phyloP scores from a whole-genome alignment of 805 yeast genomes.

The Lipomyces kockii region DNA sequence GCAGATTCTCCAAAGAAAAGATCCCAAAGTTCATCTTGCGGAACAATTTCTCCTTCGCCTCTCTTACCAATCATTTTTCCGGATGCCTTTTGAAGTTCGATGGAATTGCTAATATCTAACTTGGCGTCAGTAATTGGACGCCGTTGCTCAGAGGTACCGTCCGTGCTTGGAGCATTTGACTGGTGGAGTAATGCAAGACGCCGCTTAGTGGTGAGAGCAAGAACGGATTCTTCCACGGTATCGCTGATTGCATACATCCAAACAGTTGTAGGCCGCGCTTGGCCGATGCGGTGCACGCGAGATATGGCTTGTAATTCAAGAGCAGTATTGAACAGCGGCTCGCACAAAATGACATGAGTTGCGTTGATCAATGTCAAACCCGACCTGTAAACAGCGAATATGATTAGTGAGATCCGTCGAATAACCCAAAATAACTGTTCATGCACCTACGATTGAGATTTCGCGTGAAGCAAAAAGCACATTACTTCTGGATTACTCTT shows the following conservation, averaged over 20 bases:
- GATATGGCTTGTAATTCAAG: slow-evolving; percentile 91
- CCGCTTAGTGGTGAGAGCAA: slow-evolving; percentile 66
- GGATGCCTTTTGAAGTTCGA: slow-evolving; percentile 58
- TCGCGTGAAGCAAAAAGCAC: slow-evolving; percentile 83
- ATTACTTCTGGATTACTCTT: slow-evolving; percentile 58
- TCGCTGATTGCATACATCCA: slow-evolving; percentile 89
- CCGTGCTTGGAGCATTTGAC: slow-evolving; percentile 9
- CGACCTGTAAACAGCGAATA: slow-evolving; percentile 45
- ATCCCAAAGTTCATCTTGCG: slow-evolving; percentile 64
- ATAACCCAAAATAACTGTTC: neutral
- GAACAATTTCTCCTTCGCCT: slow-evolving; percentile 63
- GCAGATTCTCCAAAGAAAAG: slow-evolving; percentile 53
- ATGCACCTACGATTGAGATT: slow-evolving; percentile 65
- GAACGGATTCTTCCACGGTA: slow-evolving; percentile 88
- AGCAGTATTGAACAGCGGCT: slow-evolving; percentile 87
- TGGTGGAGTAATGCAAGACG: slow-evolving; percentile 49
- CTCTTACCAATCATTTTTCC: slow-evolving; percentile 55
- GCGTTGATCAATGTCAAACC: slow-evolving; percentile 93
- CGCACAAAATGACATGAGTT: slow-evolving; percentile 87
- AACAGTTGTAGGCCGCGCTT: slow-evolving; percentile 74
- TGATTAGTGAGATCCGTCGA: neutral
- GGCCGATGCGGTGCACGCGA: slow-evolving; percentile 92
- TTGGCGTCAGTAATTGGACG: slow-evolving; percentile 43
- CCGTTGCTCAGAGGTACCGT: slow-evolving; percentile 20
- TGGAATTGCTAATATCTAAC: slow-evolving; percentile 55